Percentiles rank a stretch among this genome's conserved stretches.
phyloP scores from a whole-genome alignment of 1,139 yeast species.

The Sporopachydermia cereana region DNA sequence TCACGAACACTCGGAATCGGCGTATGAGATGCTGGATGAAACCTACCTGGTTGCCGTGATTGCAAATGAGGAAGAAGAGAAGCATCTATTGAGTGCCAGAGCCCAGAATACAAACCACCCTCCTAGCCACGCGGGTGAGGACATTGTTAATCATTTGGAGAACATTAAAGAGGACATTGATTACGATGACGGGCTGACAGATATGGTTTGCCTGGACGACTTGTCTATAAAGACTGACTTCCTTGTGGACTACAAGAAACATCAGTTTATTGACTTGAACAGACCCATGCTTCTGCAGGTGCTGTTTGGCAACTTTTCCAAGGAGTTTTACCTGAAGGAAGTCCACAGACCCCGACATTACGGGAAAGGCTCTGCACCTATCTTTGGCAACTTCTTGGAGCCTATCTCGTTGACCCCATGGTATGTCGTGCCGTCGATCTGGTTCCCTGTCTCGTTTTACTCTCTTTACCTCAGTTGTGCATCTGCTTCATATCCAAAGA shows the following conservation, averaged over 20 bases:
- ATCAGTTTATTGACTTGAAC: constrained; percentile 75
- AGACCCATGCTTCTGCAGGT: constrained; percentile 78
- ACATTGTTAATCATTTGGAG: constrained; percentile 19
- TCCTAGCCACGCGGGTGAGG: constrained; percentile 27
- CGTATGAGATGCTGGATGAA: constrained; percentile 84
- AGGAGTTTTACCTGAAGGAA: constrained; percentile 87
- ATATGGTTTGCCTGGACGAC: constrained; percentile 50
- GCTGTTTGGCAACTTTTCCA: constrained; percentile 56
- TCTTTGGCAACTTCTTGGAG: constrained; percentile 65
- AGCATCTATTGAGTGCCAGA: constrained; percentile 31
- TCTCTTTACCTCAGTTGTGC: constrained; percentile 26
- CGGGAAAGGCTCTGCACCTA: constrained; percentile 83
- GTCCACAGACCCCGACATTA: constrained; percentile 95
- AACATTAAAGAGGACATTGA: constrained; percentile 19
- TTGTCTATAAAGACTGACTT: constrained; percentile 73
- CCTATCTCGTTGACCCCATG: constrained; percentile 62
- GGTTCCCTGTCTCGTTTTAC: constrained; percentile 74
- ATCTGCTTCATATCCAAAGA: constrained; percentile 18
- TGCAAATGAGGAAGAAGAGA: constrained; percentile 53
- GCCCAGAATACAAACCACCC: constrained; percentile 17
- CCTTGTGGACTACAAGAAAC: constrained; percentile 54
- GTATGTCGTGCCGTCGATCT: constrained; percentile 75
- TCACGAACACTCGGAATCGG: constrained; percentile 75
- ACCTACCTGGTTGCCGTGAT: constrained; percentile 48
- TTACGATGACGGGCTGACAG: constrained; percentile 18